A percentile compares a stretch with the other conserved stretches of the same genome.
Conservation (phyloP, 805 yeast genomes). For the Lipomyces mesembrius region DNA sequence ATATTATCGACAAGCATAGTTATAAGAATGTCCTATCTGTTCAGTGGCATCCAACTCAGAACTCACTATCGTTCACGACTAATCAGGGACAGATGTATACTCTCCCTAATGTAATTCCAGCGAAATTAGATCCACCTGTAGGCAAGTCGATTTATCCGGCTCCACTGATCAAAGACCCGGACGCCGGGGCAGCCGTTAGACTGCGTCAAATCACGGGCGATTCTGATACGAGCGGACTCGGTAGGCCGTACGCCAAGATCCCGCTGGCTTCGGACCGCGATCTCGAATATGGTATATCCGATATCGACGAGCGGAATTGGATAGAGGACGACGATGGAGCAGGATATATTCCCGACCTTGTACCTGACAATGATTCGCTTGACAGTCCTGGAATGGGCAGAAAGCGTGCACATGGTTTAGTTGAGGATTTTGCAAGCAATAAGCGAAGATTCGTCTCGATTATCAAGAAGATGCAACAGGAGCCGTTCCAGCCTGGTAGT, state of each 20-base stretch:
- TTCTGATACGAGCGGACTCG: background rate
- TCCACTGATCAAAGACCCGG: constrained; percentile 44
- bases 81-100: constrained; percentile 44
- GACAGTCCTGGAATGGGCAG: constrained; percentile 9
- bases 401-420: background rate
- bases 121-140: constrained; percentile 37
- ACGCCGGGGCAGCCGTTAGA: constrained; percentile 40
- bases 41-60: constrained; percentile 50
- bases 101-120: constrained; percentile 38
- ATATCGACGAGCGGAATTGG: constrained; percentile 49
- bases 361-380: constrained; percentile 16
- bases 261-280: constrained; percentile 38
- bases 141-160: constrained; percentile 38
- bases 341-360: constrained; percentile 26
- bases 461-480: constrained; percentile 27
- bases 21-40: constrained; percentile 48
- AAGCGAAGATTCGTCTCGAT: constrained; percentile 16
- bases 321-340: constrained; percentile 68
- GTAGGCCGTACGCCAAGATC: constrained; percentile 6
- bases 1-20: constrained; percentile 42
- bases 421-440: constrained; percentile 11
- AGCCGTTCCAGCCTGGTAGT: constrained; percentile 82
- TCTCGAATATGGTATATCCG: constrained; percentile 36
- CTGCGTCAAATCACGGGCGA: constrained; percentile 29
- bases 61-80: constrained; percentile 44